These are phyloP conservation scores for Penicillium janthinellum DNA, from an alignment of 2,329 filamentous ascomycete genomes.

Conservation along the genomic window DNA sequence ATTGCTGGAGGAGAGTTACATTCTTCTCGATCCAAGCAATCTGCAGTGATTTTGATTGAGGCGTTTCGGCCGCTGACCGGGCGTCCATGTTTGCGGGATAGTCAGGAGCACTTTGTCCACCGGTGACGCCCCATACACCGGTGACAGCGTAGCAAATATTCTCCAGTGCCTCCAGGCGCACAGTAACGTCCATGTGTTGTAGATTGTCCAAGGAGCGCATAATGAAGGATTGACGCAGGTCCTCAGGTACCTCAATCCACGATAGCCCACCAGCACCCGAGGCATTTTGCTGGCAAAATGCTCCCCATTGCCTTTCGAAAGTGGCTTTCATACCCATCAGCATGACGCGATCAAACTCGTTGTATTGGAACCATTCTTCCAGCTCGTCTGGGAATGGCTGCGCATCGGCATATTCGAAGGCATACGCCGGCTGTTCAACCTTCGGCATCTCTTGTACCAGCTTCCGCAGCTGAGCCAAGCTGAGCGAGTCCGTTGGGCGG, in stretches of 20 bases:
- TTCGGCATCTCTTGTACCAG: conserved; percentile 74
- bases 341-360: conserved; percentile 79
- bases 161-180: conserved; percentile 50
- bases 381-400: conserved; percentile 81
- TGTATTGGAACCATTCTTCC: conserved; percentile 97
- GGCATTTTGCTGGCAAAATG: conserved; percentile 47
- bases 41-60: conserved; percentile 52
- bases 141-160: conserved; percentile 59
- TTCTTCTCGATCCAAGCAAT: conserved; percentile 51
- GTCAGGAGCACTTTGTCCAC: conserved; percentile 47
- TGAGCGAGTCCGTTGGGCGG: conserved; percentile 67
- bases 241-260: conserved; percentile 68
- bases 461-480: conserved; percentile 70
- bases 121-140: conserved; percentile 71
- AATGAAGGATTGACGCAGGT: conserved; percentile 49
- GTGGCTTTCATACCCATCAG: conserved; percentile 73
- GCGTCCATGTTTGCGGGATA: conserved; percentile 36
- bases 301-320: conserved; percentile 76
- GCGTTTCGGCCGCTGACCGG: conserved; percentile 44
- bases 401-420: conserved; percentile 77
- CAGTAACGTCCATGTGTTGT: conserved; percentile 41
- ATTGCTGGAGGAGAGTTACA: conserved; percentile 41
- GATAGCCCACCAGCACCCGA: conserved; percentile 47
- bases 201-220: conserved; percentile 40
- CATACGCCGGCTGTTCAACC: conserved; percentile 72